Conservation (phyloP, 2,329 filamentous ascomycete species). For the Microcera coccophila region DNA sequence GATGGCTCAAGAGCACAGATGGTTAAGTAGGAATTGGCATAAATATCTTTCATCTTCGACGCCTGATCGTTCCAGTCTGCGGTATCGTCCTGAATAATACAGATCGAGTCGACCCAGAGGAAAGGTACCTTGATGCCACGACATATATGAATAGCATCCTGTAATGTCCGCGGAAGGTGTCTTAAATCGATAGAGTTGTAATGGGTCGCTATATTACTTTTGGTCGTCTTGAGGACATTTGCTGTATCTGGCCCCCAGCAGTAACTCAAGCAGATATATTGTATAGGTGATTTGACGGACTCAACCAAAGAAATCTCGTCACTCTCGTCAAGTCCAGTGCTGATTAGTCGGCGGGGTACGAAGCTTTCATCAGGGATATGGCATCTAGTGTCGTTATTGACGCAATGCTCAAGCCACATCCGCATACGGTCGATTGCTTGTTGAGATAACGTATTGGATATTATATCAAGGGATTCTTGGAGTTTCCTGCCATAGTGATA, state of each 20-base stretch:
- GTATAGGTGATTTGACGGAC: no score
- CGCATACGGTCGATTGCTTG: no score
- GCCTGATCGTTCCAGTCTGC: not conserved
- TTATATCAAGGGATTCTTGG: no score
- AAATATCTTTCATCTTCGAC: slow-evolving; percentile 1
- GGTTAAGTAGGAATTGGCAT: slow-evolving; percentile 1
- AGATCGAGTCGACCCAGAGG: slow-evolving; percentile 5
- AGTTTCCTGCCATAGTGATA: no score
- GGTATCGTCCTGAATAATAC: slow-evolving; percentile 3
- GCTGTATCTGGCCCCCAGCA: slow-evolving; percentile 1
- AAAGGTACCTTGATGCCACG: not conserved
- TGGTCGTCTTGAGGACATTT: not conserved
- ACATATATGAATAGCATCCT: not conserved
- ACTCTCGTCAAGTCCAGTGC: no score
- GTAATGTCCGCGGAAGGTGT: not conserved
- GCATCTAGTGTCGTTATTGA: no score
- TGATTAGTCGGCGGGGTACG: no score
- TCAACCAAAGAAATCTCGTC: no score
- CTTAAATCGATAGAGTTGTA: not conserved
- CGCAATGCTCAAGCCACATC: no score
- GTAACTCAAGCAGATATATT: slow-evolving; percentile 4
- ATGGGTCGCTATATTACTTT: not conserved
- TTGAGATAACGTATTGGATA: no score
- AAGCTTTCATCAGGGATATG: no score
- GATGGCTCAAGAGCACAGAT: slow-evolving; percentile 1